Base-by-base conservation (phyloP, 352 stramenopile species). In the Phytophthora fragariae region DNA sequence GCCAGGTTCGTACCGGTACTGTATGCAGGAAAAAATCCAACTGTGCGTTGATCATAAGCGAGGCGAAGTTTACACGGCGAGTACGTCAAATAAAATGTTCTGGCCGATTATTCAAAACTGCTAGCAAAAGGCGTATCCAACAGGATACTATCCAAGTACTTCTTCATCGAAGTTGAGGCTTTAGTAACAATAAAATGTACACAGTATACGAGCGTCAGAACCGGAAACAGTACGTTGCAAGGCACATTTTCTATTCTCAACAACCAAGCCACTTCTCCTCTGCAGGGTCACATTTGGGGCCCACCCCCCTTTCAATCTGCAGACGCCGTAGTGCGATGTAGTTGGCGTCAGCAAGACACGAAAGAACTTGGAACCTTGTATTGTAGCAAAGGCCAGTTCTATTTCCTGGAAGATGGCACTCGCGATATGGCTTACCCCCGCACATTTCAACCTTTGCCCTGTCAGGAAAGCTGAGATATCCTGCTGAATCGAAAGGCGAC, bases 221-320 rank as follows among this genome's bases (percentile, higher is more conserved):
- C 29, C 29, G 29, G 29, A 31, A 31, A 8, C 29, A 31, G 29
- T 8, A 7, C 29, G 29, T 8, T 31, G 29, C 29, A 31, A 31
- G 27, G 27, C 27, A 31, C 8, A 44, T 44, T 44, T 21, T 35
- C 24, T 44, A 46, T 55, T 29, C 35, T 6, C 14, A 19, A 37
- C 79, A 86, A 2, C 74, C 76, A 11, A 86, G 65, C 79, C 79
- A 86, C 2, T 68, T 70, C 31, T 86, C 76, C 14, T 76, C 73
- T 2, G 46, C 39, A 3, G 66, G 62, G 27, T 84, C 73, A 35
- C 76, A 86, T 31, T 29, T 53, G 0, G 29, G 47, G 0, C 79
- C 79, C 0, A 73, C 57, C 12, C 57, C 60, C 57, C 62, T 77
- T 6, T 75, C 66, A 9, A 81, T 82, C 27, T 77, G 65, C 2